phyloP scores from a whole-genome alignment of 2,329 filamentous ascomycete species.

The Aspergillus sp. region DNA sequence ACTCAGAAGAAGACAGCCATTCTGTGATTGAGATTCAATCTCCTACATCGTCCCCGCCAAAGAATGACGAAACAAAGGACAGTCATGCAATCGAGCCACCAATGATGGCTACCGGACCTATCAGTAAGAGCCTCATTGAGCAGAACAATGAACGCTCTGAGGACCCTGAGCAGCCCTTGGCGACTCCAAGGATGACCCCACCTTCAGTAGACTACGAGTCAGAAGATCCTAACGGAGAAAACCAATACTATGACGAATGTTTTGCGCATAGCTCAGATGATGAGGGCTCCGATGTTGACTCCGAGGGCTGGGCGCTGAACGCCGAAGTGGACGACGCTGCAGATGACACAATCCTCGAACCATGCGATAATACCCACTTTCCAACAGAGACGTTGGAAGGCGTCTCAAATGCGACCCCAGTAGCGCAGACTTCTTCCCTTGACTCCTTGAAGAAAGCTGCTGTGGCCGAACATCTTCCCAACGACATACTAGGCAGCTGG shows the following conservation, averaged over 20 bases:
- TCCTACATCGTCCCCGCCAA: slow-evolving; percentile 29
- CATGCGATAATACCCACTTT: slow-evolving; percentile 13
- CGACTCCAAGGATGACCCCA: slow-evolving; percentile 31
- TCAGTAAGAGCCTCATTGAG: slow-evolving; percentile 22
- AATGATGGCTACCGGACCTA: slow-evolving; percentile 1
- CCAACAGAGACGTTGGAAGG: slow-evolving; percentile 1
- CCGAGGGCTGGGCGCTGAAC: slow-evolving; percentile 5
- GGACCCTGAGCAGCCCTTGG: slow-evolving; percentile 24
- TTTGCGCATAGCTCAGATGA: slow-evolving; percentile 16
- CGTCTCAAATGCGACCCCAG: neutral
- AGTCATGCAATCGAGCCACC: neutral
- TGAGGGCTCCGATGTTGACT: slow-evolving; percentile 2
- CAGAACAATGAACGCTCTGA: slow-evolving; percentile 21
- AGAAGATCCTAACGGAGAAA: neutral
- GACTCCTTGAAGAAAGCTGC: neutral
- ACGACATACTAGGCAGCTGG: neutral
- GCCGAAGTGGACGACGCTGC: slow-evolving; percentile 1
- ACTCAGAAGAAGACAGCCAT: slow-evolving; percentile 26
- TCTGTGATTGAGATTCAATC: slow-evolving; percentile 29
- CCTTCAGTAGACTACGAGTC: slow-evolving; percentile 11
- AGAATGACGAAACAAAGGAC: slow-evolving; percentile 14
- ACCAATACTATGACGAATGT: slow-evolving; percentile 12
- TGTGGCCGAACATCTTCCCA: neutral
- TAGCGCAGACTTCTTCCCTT: neutral
- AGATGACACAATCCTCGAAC: slow-evolving; percentile 12